A percentile compares a stretch with the other conserved stretches of the same genome.
Conservation (phyloP, 805 yeast species). For the Pichia paraexigua region DNA sequence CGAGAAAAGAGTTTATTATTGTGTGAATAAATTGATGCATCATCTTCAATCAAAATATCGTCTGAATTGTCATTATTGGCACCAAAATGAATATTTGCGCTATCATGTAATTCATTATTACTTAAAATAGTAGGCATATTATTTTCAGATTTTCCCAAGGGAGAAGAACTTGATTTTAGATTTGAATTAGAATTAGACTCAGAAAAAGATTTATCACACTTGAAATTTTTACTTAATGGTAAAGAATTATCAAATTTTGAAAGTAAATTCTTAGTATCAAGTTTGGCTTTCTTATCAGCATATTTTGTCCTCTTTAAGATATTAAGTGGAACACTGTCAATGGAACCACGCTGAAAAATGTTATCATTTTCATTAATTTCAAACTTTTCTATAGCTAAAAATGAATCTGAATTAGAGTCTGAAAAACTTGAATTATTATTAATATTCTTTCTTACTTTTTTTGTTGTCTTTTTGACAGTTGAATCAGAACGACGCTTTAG, state of each 20-base stretch:
- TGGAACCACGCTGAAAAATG: constrained; percentile 8
- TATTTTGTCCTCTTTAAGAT: constrained; percentile 1
- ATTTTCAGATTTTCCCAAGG: neutral
- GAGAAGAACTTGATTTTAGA: neutral
- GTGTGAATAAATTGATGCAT: neutral
- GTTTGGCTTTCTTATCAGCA: constrained; percentile 3
- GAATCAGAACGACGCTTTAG: constrained; percentile 7
- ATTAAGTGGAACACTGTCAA: constrained; percentile 8
- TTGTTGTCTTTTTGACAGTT: neutral
- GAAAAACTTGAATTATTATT: neutral
- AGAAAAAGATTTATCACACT: neutral
- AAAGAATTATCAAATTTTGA: constrained; percentile 14
- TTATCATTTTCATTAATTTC: constrained; percentile 16
- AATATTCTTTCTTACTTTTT: constrained; percentile 2
- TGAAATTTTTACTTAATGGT: constrained; percentile 14
- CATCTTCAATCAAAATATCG: neutral
- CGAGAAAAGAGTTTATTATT: neutral
- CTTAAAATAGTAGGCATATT: neutral
- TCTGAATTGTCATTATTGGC: too few species aligned
- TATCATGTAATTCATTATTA: neutral
- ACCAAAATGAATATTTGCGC: neutral
- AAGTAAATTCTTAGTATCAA: constrained; percentile 8
- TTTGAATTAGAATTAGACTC: neutral
- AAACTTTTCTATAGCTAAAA: constrained; percentile 18
- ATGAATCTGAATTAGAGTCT: constrained; percentile 10